Evolutionary conservation across 768 basidiomycete species (phyloP).

Genomic region (Lactarius hatsudake): DNA sequence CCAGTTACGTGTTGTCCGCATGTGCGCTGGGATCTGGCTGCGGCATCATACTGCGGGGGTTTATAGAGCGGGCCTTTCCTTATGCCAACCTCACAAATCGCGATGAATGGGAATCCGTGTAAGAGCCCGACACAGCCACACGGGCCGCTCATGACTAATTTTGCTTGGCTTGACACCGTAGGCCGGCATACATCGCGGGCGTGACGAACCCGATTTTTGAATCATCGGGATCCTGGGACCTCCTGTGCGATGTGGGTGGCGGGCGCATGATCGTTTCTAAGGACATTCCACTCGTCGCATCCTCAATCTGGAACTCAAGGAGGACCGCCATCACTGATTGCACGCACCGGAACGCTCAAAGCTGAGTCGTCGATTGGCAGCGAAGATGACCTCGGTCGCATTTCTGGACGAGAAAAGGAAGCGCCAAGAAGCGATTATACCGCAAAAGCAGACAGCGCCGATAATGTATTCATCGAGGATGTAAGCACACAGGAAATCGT

Average conservation of each 20-base stretch:
- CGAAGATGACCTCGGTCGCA: conserved; percentile 69
- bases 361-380: conserved; percentile 59
- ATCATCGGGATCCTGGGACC: conserved; percentile 82
- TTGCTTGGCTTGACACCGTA: conserved; percentile 32
- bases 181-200: conserved; percentile 92
- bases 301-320: conserved; percentile 36
- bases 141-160: background rate
- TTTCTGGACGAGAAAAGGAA: conserved; percentile 46
- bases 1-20: conserved; percentile 88
- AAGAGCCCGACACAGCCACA: conserved; percentile 36
- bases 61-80: conserved; percentile 90
- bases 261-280: conserved; percentile 86
- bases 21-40: conserved; percentile 92
- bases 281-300: conserved; percentile 67
- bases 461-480: conserved; percentile 91
- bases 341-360: conserved; percentile 60
- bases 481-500: conserved; percentile 46
- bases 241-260: conserved; percentile 86
- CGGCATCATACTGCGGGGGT: conserved; percentile 77
- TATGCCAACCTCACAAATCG: conserved; percentile 88
- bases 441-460: conserved; percentile 59
- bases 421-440: conserved; percentile 50
- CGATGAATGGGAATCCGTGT: conserved; percentile 90
- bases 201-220: conserved; percentile 98
- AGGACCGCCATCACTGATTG: conserved; percentile 41